Conservation (phyloP, 306 rosid species). For the Benincasa hispida region DNA sequence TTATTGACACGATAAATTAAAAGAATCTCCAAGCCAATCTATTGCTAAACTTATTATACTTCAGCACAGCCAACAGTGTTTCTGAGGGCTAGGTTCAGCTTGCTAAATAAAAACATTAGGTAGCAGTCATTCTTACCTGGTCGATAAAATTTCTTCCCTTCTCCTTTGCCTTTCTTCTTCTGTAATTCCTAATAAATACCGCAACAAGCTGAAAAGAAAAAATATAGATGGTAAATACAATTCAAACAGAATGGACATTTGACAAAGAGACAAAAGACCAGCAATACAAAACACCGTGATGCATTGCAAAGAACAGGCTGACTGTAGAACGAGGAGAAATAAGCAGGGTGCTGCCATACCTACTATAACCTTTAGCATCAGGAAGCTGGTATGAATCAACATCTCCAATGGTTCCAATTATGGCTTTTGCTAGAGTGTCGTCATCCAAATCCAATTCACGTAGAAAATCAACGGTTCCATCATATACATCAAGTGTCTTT, state of each 20-base stretch:
- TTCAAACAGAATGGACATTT: not conserved
- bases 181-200: constrained; percentile 69
- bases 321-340: not conserved
- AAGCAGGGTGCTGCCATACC: constrained; percentile 31
- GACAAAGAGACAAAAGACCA: not conserved
- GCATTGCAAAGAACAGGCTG: not conserved
- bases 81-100: not conserved
- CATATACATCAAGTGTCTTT: constrained; percentile 86
- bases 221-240: not conserved
- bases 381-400: constrained; percentile 96
- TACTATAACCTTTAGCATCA: constrained; percentile 97
- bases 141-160: constrained; percentile 82
- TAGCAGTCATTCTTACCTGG: constrained; percentile 42
- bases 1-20: not conserved
- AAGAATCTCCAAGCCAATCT: not conserved
- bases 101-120: not conserved
- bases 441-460: constrained; percentile 62
- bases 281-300: not conserved
- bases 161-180: constrained; percentile 86
- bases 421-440: constrained; percentile 71
- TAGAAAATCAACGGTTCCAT: constrained; percentile 79
- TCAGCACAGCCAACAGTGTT: not conserved
- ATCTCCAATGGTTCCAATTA: constrained; percentile 96
- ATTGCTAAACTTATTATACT: not conserved
- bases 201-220: constrained; percentile 29